Evolutionary conservation across 31 red algal species (phyloP), one percentile per base, ranked within the genome.

Genomic region (Porphyra umbilicalis): DNA sequence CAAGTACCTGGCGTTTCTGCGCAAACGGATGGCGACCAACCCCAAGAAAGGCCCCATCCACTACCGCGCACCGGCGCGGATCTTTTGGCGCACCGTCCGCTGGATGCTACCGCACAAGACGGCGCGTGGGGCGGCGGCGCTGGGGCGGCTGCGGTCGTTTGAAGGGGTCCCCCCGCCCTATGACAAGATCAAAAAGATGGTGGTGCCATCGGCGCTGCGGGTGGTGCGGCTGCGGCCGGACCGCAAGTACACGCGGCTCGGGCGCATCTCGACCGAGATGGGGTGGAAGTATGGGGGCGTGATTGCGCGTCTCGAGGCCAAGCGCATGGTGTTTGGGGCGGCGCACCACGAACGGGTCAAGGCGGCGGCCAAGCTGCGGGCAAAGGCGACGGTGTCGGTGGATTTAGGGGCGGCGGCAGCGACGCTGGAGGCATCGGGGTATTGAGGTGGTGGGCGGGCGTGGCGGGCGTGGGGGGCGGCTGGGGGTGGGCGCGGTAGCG

Each of bases 101-200:
- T 94, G 97, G 35, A 99, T 99, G 97, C 80, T 94, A 32, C 93
- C 90, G 30, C 87, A 88, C 76, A 95, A 96, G 92, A 94, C 93
- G 77, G 79, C 89, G 68, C 93, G 97, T 32, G 97, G 97, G 11
- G 81, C 92, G 78, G 88, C 79, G 76, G 97, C 97, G 25, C 78
- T 99, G 78, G 39, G 35, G 33, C 81, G 89, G 35, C 77, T 99
- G 30, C 85, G 91, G 76, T 81, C 88, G 30, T 99, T 94, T 83
- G 97, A 99, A 42, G 97, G 97, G 16, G 77, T 99, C 29, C 97
- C 97, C 18, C 93, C 93, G 80, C 82, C 84, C 5, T 99, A 94
- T 35, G 94, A 90, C 33, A 94, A 94, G 82, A 90, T 75, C 6
- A 99, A 99, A 94, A 87, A 83, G 77, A 93, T 94, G 91, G 93